Evolutionary conservation across 2,329 filamentous ascomycete species (phyloP).

Genomic region (Penicillium concentricum): DNA sequence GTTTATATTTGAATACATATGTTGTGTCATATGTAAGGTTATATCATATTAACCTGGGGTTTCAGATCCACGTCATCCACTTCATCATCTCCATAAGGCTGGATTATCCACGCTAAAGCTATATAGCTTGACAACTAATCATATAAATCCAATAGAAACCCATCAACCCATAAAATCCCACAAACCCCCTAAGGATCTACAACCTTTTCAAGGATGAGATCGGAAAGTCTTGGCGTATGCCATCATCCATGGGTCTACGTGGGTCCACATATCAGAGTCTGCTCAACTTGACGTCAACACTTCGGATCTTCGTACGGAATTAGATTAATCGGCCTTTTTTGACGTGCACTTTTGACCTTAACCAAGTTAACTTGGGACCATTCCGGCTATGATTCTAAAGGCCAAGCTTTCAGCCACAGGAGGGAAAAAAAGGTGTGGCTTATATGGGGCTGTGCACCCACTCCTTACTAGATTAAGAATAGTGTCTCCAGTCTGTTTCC

Average conservation of each 20-base stretch:
- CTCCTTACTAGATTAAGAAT: neutral
- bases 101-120: neutral
- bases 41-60: neutral
- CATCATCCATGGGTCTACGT: constrained; percentile 8
- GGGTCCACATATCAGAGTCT: constrained; percentile 7
- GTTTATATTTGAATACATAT: neutral
- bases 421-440: constrained; percentile 3
- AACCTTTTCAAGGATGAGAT: neutral
- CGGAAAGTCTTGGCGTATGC: constrained; percentile 16
- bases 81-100: constrained; percentile 6
- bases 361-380: no score
- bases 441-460: constrained; percentile 1
- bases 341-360: no score
- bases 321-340: no score
- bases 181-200: constrained; percentile 11
- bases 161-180: neutral
- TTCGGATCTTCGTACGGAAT: neutral
- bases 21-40: neutral
- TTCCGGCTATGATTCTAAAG: no score
- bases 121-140: constrained; percentile 1
- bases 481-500: neutral
- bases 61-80: neutral
- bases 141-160: neutral
- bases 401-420: neutral
- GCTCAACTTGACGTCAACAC: constrained; percentile 18